Conservation (phyloP, 345 rosid genomes). For the Linum trigynum region DNA sequence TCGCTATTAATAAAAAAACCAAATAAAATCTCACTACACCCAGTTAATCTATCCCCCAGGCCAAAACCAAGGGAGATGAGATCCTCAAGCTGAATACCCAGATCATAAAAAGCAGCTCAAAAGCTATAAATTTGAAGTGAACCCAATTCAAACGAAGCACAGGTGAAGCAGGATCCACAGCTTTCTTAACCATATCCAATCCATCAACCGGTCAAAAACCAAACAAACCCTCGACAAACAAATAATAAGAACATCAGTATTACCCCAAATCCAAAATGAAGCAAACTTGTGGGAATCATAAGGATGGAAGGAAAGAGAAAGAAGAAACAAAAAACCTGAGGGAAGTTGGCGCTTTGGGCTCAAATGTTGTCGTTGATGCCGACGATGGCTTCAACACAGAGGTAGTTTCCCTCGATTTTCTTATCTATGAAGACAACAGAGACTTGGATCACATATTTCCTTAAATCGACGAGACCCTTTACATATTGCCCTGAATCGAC, state of each 20-base stretch:
- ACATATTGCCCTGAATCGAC: too few relatives aligned
- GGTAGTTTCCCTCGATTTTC: conserved; percentile 34
- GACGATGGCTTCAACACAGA: conserved; percentile 37
- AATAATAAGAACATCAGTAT: background rate
- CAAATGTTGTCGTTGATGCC: conserved; percentile 49
- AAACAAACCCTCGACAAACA: background rate
- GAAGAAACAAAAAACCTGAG: conserved; percentile 25
- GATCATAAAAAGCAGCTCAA: background rate
- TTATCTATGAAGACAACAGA: background rate
- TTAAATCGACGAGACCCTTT: background rate
- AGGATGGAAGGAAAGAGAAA: too few relatives aligned
- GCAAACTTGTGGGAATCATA: background rate
- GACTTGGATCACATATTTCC: background rate
- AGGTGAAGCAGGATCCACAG: background rate
- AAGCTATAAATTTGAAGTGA: background rate
- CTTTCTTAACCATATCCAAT: background rate
- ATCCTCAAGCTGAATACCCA: background rate
- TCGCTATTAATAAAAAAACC: too few relatives aligned
- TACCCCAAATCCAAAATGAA: background rate
- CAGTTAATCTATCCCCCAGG: background rate
- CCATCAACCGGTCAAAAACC: background rate
- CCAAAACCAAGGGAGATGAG: background rate
- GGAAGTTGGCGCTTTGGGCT: conserved; percentile 44
- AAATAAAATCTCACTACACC: background rate
- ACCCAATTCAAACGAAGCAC: background rate